Evolutionary conservation across 768 basidiomycete genomes (phyloP), one percentile per base, ranked within the genome.

Genomic region (Podaxis rugospora): DNA sequence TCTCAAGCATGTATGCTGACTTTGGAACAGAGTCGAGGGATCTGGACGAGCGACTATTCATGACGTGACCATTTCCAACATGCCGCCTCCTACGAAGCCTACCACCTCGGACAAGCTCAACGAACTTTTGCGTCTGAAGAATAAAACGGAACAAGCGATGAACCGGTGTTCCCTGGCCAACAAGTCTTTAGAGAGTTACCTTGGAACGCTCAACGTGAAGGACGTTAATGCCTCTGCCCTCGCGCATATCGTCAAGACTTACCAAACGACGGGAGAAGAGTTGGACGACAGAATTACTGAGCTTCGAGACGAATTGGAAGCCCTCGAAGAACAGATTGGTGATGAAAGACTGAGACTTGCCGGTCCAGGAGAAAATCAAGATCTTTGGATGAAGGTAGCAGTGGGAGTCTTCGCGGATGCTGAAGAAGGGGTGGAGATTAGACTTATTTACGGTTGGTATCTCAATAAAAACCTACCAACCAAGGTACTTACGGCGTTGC

Each of bases 31-130:
- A 59, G 79, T 80, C 2, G 77, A 81, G 69, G 80, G 79, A 9
- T 65, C 72, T 18, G 78, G 79, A n/a, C 64, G 68, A 42, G 79
- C 78, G 4, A 79, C 76, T 0, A 81, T 82, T 46, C 78, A 81
- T 51, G 79, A 80, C 60, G 78, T 81, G 0, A 72, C 74, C 14
- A 61, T 78, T 36, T 74, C 74, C 2, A 55, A 42, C 1, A 57
- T 65, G 14, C 59, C 69, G 10, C 62, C 52, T 14, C 63, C 69
- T 2, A 51, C 67, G 4, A 14, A 46, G 7, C 65, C 65, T 1
- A 68, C 60, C 6, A 67, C 73, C 1, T 76, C 76, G 0, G 65
- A 70, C 0, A 63, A 58, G 2, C 66, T 78, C 10, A 42, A 59
- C 1, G 70, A 54, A 0, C 70, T 80, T 0, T 16, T 65, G 21